These are phyloP conservation scores for Powellomyces hirtus DNA, from an alignment of 192 early-diverging fungal genomes.

Conservation along the genomic window DNA sequence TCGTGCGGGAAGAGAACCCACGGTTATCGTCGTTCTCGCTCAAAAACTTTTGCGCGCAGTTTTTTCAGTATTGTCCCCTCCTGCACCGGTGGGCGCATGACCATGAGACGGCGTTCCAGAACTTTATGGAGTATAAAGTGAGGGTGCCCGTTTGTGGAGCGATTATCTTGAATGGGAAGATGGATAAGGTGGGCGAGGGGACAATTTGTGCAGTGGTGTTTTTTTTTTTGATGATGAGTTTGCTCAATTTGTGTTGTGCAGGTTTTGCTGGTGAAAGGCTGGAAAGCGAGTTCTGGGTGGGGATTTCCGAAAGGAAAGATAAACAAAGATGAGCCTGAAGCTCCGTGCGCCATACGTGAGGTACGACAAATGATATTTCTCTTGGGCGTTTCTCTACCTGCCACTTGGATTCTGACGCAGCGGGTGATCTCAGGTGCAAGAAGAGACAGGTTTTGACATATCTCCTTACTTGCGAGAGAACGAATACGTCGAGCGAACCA, in stretches of 20 bases:
- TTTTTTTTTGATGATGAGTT: not conserved
- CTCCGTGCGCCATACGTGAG: constrained; percentile 87
- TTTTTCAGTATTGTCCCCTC: constrained; percentile 90
- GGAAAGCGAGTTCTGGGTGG: constrained; percentile 86
- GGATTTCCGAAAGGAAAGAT: constrained; percentile 99
- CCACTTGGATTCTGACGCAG: constrained; percentile 11
- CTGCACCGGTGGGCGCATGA: constrained; percentile 84
- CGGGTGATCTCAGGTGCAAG: constrained; percentile 80
- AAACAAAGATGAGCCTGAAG: constrained; percentile 91
- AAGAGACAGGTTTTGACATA: constrained; percentile 95
- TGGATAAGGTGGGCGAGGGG: constrained; percentile 62
- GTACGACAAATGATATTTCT: too few relatives aligned
- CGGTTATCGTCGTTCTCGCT: constrained; percentile 80
- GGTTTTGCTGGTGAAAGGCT: constrained; percentile 87
- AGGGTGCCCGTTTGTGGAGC: constrained; percentile 97
- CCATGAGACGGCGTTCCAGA: constrained; percentile 83
- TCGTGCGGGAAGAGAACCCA: constrained; percentile 83
- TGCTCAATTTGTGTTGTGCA: not conserved
- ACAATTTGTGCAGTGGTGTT: not conserved
- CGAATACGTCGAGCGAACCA: constrained; percentile 83
- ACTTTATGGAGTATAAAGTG: constrained; percentile 95
- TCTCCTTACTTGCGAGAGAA: constrained; percentile 59
- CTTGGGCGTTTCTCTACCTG: too few relatives aligned
- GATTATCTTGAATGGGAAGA: constrained; percentile 79
- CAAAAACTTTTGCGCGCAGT: constrained; percentile 59